Base-by-base conservation (phyloP, 768 basidiomycete genomes). In the Pleurotus cornucopiae region DNA sequence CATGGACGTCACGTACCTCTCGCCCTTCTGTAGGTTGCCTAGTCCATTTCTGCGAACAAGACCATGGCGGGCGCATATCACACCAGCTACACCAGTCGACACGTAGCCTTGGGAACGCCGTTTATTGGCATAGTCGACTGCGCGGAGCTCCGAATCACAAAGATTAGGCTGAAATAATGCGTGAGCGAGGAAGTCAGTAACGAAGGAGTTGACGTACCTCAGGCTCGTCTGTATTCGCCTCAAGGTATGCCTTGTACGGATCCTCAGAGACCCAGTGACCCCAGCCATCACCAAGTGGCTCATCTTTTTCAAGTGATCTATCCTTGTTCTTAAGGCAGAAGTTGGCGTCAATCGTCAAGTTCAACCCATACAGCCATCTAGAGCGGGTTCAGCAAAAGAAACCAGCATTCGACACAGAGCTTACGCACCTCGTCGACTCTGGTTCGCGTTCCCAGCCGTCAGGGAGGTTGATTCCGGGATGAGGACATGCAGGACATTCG, bases 1-100 rank as follows among this genome's bases (percentile, higher is more conserved):
- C 41, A 45, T 11, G 30, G 34, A 16, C 39, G 39, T 20, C 7
- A 59, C 62, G 46, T 60, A 70, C 71, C 63, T 34, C 59, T 73
- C 71, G 0, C 72, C 72, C 46, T 66, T 67, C 49, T 73, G 72
- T 0, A 73, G 57, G 58, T 72, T 69, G 2, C 69, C 72, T 0
- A 67, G 58, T 1, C 63, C 61, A 34, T 56, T 57, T 11, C 65
- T 64, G 1, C 67, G 58, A 46, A 66, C 63, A 55, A 74, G 63
- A 46, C 67, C 64, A 46, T 74, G 71, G 0, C 69, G 61, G 5
- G 60, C 62, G 49, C 73, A 75, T 16, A 66, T 62, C 1, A 65
- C 59, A 0, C 59, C 61, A 0, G 66, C 71, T 0, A 71, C 56
- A 0, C 74, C 70, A 14, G 62, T 71, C 6, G 68, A 62, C 0